Conservation (phyloP, 495 filamentous ascomycete genomes). For the Penicillium coprophilum region DNA sequence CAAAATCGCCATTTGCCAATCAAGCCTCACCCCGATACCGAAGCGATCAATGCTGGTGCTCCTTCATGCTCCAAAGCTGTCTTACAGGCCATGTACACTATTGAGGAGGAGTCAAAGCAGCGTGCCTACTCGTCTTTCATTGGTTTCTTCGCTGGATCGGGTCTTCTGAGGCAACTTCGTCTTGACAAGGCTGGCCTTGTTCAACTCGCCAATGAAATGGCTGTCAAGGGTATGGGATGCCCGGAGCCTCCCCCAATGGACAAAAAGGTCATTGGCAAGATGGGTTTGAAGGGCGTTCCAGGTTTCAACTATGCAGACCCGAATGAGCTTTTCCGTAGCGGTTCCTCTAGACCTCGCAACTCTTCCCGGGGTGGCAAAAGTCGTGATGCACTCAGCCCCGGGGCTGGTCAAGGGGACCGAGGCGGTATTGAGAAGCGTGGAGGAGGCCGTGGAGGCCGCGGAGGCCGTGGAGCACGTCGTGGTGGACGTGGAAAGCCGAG, state of each 20-base stretch:
- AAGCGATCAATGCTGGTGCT: constrained; percentile 35
- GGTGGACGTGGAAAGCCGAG: constrained; percentile 20
- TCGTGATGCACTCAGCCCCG: constrained; percentile 35
- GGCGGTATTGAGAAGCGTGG: constrained; percentile 30
- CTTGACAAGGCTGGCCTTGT: constrained; percentile 45
- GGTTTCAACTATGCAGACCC: constrained; percentile 42
- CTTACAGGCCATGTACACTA: constrained; percentile 35
- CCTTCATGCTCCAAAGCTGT: constrained; percentile 21
- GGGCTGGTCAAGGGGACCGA: constrained; percentile 29
- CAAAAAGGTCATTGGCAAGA: constrained; percentile 48
- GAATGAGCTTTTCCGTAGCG: constrained; percentile 17
- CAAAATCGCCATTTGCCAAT: constrained; percentile 56
- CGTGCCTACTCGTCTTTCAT: constrained; percentile 59
- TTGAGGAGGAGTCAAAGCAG: constrained; percentile 50
- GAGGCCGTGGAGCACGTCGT: constrained; percentile 18
- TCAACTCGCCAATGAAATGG: constrained; percentile 45
- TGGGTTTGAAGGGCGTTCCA: constrained; percentile 50
- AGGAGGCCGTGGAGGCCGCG: constrained; percentile 23
- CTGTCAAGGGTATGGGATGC: constrained; percentile 46
- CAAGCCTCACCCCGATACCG: constrained; percentile 48
- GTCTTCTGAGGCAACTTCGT: constrained; percentile 38
- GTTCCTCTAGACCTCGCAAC: constrained; percentile 16
- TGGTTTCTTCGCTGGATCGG: constrained; percentile 48
- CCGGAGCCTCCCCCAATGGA: constrained; percentile 48
- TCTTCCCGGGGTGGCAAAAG: constrained; percentile 19